These are phyloP conservation scores for Parastagonospora nodorum DNA, from an alignment of 2,329 filamentous ascomycete genomes.

Conservation along the genomic window DNA sequence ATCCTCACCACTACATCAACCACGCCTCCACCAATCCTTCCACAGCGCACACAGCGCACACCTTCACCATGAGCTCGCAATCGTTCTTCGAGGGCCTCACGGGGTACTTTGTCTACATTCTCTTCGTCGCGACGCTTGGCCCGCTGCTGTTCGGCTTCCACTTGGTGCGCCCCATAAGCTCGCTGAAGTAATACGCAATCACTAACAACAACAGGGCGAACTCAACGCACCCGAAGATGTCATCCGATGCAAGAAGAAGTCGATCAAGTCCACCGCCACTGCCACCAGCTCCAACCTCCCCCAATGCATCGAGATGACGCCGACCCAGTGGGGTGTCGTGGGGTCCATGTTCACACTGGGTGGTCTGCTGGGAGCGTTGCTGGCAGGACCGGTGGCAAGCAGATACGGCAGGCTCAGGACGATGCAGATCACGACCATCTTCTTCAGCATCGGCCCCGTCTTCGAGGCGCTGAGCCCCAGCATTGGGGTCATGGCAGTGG, in stretches of 20 bases:
- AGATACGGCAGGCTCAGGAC: slow-evolving; percentile 74
- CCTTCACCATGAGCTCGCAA: slow-evolving; percentile 42
- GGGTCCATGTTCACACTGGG: slow-evolving; percentile 92
- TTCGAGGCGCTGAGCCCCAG: slow-evolving; percentile 74
- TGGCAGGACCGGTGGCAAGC: slow-evolving; percentile 78
- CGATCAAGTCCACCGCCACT: slow-evolving; percentile 48
- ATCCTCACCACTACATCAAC: not conserved
- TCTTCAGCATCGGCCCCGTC: slow-evolving; percentile 76
- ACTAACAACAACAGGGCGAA: slow-evolving; percentile 68
- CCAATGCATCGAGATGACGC: slow-evolving; percentile 87
- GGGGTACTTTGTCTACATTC: slow-evolving; percentile 75
- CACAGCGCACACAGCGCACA: slow-evolving; percentile 11
- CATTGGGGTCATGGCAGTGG: slow-evolving; percentile 71
- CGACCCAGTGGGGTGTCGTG: slow-evolving; percentile 80
- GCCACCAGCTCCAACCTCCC: slow-evolving; percentile 55
- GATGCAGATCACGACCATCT: slow-evolving; percentile 76
- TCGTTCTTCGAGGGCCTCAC: slow-evolving; percentile 61
- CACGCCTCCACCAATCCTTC: not conserved
- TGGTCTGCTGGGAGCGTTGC: slow-evolving; percentile 81
- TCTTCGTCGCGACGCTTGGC: slow-evolving; percentile 79
- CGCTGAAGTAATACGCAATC: not conserved
- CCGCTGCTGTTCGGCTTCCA: slow-evolving; percentile 96
- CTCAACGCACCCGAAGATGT: slow-evolving; percentile 94
- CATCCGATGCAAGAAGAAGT: slow-evolving; percentile 78
- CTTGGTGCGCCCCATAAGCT: slow-evolving; percentile 62